These are phyloP conservation scores for Musa beccarii DNA, from an alignment of 176 grass and related monocot genomes.

Conservation along the genomic window DNA sequence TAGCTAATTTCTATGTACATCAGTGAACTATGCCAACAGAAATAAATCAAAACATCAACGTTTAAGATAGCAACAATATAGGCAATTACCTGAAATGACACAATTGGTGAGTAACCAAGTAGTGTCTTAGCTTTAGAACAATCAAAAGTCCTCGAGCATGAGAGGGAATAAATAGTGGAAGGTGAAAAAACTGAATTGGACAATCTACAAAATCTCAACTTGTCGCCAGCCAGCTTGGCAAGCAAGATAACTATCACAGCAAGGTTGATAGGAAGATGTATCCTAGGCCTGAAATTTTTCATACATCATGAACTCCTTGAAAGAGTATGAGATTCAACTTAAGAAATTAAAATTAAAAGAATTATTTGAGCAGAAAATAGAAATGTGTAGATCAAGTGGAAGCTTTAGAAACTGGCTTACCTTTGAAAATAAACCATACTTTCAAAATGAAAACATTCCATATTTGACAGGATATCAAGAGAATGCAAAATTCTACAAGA, in stretches of 20 bases:
- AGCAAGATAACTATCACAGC: slow-evolving; percentile 28
- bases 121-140: slow-evolving; percentile 64
- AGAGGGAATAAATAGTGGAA: slow-evolving; percentile 44
- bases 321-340: slow-evolving; percentile 1
- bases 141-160: slow-evolving; percentile 68
- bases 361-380: too few species aligned
- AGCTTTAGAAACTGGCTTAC: slow-evolving; percentile 3
- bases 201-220: slow-evolving; percentile 35
- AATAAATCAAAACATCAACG: too few species aligned
- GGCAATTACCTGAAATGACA: slow-evolving; percentile 66
- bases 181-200: slow-evolving; percentile 36
- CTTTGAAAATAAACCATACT: background rate
- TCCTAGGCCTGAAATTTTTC: slow-evolving; percentile 49
- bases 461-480: background rate
- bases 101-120: slow-evolving; percentile 60
- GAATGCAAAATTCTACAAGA: background rate
- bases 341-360: background rate
- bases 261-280: slow-evolving; percentile 70
- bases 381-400: too few species aligned
- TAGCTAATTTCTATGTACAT: background rate
- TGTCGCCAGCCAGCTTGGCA: slow-evolving; percentile 30
- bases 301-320: slow-evolving; percentile 12
- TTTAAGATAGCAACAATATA: background rate
- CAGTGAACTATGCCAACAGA: too few species aligned
- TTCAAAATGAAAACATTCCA: background rate